Conservation (phyloP, 805 yeast genomes). For the Candida taoyuanica region DNA sequence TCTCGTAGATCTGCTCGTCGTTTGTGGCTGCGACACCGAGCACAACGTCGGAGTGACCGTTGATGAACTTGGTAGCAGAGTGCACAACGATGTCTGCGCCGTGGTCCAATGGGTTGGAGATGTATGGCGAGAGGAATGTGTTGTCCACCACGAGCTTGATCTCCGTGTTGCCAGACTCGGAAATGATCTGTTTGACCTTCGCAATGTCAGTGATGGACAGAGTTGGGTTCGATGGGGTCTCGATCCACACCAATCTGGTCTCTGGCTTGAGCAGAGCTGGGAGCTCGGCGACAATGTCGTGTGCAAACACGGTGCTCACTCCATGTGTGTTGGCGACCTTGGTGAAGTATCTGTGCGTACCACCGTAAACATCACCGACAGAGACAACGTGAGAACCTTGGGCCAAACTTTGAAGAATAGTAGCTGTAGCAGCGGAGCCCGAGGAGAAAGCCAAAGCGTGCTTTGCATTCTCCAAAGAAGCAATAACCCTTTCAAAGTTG, state of each 20-base stretch:
- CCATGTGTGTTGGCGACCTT: constrained; percentile 80
- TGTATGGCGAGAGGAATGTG: constrained; percentile 83
- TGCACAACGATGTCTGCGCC: constrained; percentile 90
- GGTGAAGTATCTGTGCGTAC: constrained; percentile 87
- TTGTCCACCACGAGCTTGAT: constrained; percentile 75
- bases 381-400: constrained; percentile 71
- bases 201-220: constrained; percentile 71
- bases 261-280: constrained; percentile 49
- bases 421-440: constrained; percentile 84
- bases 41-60: constrained; percentile 90
- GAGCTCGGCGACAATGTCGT: constrained; percentile 57
- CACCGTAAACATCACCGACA: constrained; percentile 86
- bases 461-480: constrained; percentile 72
- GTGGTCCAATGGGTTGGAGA: constrained; percentile 74
- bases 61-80: constrained; percentile 85
- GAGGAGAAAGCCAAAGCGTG: constrained; percentile 75
- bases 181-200: constrained; percentile 53
- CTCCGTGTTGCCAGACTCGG: constrained; percentile 43
- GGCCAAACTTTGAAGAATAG: constrained; percentile 67
- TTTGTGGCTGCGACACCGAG: constrained; percentile 79
- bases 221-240: constrained; percentile 87
- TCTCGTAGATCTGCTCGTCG: constrained; percentile 52
- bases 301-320: constrained; percentile 62
- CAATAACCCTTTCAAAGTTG: constrained; percentile 73
- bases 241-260: constrained; percentile 81